Base-by-base conservation (phyloP, 2,329 filamentous ascomycete species). In the Aspergillus ustus region DNA sequence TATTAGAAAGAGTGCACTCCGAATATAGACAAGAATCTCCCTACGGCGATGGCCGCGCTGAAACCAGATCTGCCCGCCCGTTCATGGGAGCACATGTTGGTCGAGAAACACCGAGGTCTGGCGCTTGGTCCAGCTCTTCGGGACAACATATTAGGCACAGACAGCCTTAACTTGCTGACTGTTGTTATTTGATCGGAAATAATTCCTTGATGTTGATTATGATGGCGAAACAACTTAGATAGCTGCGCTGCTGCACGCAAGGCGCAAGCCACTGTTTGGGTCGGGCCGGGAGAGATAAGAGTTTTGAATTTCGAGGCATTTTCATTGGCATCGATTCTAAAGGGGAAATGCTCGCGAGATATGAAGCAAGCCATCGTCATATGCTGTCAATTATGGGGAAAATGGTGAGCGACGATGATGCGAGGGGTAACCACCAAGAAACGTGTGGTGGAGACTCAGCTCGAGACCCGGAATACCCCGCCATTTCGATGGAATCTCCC, bases 271-370 rank as follows among this genome's bases (percentile, higher is more conserved):
- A 40, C 34, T 40, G 34, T 17, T 40, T 40, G 34, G 15, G 34
- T 15, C 34, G 34, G 34, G 8, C 34, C 34, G 34, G 34, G 34
- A 40, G 34, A 40, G 34, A 40, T 13, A 40, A 40, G 34, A 40
- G 11, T 15, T 40, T 40, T 3, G 11, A 4, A 40, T 13, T 17
- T 15, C 11, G 15, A 3, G 34, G 11, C 25, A 25, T n/a, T 29
- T 20, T 17, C 48, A 7, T 31, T 7, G 17, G 17, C 15, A 11
- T 22, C 22, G 48, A 28, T 50, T 31, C 15, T 25, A 55, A 55
- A 46, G 28, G 52, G 40, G 52, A 55, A 55, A 55, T 22, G 22
- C n/a, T 55, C 43, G 52, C 52, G 52, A 55, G 52, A 25, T 4
- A 15, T 52, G 19, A 40, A 40, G 13, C 34, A 40, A 13, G 5